Base-by-base conservation (phyloP, 208 protist species). In the Trypanosoma boissoni region DNA sequence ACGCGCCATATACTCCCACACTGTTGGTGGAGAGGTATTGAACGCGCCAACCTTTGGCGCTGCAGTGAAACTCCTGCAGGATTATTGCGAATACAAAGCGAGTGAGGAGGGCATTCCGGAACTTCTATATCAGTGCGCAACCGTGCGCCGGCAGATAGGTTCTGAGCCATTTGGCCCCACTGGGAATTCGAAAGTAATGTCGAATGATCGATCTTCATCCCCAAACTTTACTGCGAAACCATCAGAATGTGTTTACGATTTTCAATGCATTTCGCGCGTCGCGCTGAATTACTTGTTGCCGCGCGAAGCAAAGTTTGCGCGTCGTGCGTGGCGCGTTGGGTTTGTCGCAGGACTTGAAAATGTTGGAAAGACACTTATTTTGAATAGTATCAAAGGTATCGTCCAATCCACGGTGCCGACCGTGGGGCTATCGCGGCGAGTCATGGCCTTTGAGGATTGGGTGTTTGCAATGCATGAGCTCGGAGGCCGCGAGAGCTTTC, bases 11-110 rank as follows among this genome's bases (percentile, higher is more conserved):
- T 95, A 88, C 69, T 68, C 52, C 43, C 64, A 70, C 36, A 56
- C 64, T 6, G 64, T 77, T 12, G 74, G 80, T 36, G 65, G 74
- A n/a, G 75, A 84, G 39, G 58, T 64, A 20, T 58, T 66, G 31
- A 64, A 54, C 34, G 59, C 66, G 41, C 76, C 91, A 31, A 72
- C 67, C n/a, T 39, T 72, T 16, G 57, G 20, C 7, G 66, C 73
- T 52, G 70, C 83, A 4, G 51, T 74, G 37, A 39, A 64, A 24
- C 66, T 95, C 2, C 74, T 95, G 24, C 55, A 74, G 20, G 67
- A 88, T 58, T 92, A 83, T 51, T 95, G 88, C 61, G 88, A 95
- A 72, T 95, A 92, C 64, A 60, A 76, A 37, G 74, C 73, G 51
- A 82, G 63, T 42, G 83, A 86, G 57, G 1, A 20, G 8, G 59